Evolutionary conservation across 2,329 filamentous ascomycete species (phyloP), one percentile per base, ranked within the genome.

Genomic region (Trichophyton verrucosum): DNA sequence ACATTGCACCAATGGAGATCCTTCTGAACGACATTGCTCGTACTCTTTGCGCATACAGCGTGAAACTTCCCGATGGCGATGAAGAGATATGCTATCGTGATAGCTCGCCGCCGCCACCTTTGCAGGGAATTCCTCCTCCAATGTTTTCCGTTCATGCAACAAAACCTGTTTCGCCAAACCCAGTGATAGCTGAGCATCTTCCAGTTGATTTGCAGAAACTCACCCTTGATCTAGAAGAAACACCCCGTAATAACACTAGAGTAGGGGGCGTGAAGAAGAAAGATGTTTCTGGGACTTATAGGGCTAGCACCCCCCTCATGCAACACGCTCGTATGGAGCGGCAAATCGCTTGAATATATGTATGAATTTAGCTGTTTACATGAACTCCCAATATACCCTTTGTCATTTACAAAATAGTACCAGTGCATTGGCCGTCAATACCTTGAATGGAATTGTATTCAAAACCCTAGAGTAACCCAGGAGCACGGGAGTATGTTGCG

Each of bases 1-100:
- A 96, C 72, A 94, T 97, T 63, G 94, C 90, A 63, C 92, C 92
- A 0, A 97, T 97, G 92, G 89, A 96, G 61, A 81, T 96, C 1
- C 76, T 96, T 11, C 79, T 97, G 9, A 82, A 87, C 30, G 92
- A 97, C 69, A 95, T 97, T 61, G 86, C 85, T 30, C 83, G 87
- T 64, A 91, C 87, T 0, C 77, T 96, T 0, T 82, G 85, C 22
- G 89, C 89, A 0, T 75, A 75, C 1, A 81, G 84, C 27, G 82
- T 96, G n/a, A 79, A 81, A 3, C 79, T 96, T 0, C 90, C 90
- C 0, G 86, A 72, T n/a, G 68, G 69, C 24, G 68, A 71, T 11
- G 66, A 70, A 38, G 69, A 60, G 17, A 57, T 57, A 40, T 57
- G 36, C 17, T 57, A 20, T 36, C 27, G 13, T 36, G 51, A 55